Evolutionary conservation across 2,329 filamentous ascomycete species (phyloP).

Genomic region (Dryadomyces quercus-mongolicae): DNA sequence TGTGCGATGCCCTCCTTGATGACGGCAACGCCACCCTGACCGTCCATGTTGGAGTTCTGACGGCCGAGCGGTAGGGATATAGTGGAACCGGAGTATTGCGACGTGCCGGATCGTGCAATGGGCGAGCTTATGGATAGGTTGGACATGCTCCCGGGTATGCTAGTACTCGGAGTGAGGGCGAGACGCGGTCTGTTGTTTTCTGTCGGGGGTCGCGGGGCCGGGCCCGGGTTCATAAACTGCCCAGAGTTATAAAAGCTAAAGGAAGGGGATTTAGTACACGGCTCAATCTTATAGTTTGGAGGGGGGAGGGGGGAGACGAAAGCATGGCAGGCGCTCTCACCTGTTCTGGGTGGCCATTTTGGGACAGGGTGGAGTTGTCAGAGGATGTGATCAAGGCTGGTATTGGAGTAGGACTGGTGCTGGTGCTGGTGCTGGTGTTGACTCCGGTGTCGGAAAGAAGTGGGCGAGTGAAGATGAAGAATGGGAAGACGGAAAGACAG

Average conservation of each 20-base stretch:
- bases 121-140: slow-evolving; percentile 61
- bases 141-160: slow-evolving; percentile 65
- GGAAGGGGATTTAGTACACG: background rate
- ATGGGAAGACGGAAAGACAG: background rate
- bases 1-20: slow-evolving; percentile 75
- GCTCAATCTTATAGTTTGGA: background rate
- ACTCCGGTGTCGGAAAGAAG: background rate
- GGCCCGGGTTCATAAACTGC: slow-evolving; percentile 93
- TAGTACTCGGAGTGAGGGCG: slow-evolving; percentile 64
- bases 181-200: slow-evolving; percentile 60
- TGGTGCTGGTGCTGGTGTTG: background rate
- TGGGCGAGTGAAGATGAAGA: background rate
- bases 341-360: slow-evolving; percentile 6
- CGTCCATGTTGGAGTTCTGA: slow-evolving; percentile 46
- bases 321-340: background rate
- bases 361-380: background rate
- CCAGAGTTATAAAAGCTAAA: slow-evolving; percentile 30
- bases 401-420: background rate
- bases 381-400: background rate
- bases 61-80: slow-evolving; percentile 60
- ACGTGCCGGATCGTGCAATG: slow-evolving; percentile 53
- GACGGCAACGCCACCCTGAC: slow-evolving; percentile 55
- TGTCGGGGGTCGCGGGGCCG: slow-evolving; percentile 78
- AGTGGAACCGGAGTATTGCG: slow-evolving; percentile 54
- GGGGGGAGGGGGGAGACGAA: background rate